These are phyloP conservation scores for Fusarium citri DNA, from an alignment of 2,329 filamentous ascomycete species.

Conservation along the genomic window DNA sequence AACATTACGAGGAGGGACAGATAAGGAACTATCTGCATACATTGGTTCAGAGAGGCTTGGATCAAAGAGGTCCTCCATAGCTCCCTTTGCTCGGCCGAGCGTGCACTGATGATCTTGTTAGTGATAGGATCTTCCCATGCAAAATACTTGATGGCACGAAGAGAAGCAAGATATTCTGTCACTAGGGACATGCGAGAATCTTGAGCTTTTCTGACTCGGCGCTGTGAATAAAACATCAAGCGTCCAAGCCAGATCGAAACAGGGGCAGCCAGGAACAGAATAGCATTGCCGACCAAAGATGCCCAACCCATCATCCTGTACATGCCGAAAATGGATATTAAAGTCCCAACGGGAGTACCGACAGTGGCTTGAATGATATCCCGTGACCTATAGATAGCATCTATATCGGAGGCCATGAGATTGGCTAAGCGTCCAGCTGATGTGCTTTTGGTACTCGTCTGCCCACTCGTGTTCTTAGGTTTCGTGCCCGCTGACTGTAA, in stretches of 20 bases:
- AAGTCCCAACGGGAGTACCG: conserved; percentile 60
- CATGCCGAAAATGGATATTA: conserved; percentile 62
- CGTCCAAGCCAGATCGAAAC: conserved; percentile 62
- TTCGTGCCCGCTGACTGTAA: conserved; percentile 40
- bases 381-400: conserved; percentile 63
- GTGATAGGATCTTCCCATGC: conserved; percentile 68
- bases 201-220: conserved; percentile 65
- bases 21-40: conserved; percentile 64
- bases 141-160: conserved; percentile 70
- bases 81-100: conserved; percentile 63
- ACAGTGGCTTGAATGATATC: conserved; percentile 62
- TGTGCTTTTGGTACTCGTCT: conserved; percentile 50
- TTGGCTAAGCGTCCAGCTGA: conserved; percentile 66
- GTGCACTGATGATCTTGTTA: conserved; percentile 62
- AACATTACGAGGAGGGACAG: conserved; percentile 66
- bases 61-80: conserved; percentile 66
- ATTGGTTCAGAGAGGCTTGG: conserved; percentile 59
- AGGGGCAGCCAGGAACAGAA: conserved; percentile 61
- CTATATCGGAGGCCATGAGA: conserved; percentile 69
- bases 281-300: conserved; percentile 63
- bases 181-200: conserved; percentile 68
- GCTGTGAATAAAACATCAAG: conserved; percentile 62
- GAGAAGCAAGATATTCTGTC: conserved; percentile 68
- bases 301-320: conserved; percentile 68
- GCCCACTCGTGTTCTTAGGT: conserved; percentile 45